These are phyloP conservation scores for Tephrocybe rancida DNA, from an alignment of 768 basidiomycete species.

Conservation along the genomic window DNA sequence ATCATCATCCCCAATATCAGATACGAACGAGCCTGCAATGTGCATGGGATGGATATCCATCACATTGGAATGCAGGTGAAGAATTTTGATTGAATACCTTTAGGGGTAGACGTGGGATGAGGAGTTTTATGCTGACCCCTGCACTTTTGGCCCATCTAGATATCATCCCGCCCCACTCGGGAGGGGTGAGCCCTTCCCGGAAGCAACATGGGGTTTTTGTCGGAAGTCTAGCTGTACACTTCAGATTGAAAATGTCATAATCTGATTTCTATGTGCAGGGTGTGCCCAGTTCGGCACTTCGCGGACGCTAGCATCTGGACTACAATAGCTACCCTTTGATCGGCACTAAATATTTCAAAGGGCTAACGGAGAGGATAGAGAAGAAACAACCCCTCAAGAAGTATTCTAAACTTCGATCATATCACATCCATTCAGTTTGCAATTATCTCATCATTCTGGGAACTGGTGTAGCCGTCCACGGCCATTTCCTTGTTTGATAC, in stretches of 20 bases:
- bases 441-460: no score
- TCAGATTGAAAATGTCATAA: neutral
- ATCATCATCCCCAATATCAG: constrained; percentile 21
- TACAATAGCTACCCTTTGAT: constrained; percentile 24
- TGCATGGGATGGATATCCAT: no score
- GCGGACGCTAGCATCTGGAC: constrained; percentile 24
- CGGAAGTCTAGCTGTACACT: constrained; percentile 22
- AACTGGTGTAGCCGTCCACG: neutral
- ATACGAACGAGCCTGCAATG: constrained; percentile 13
- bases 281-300: constrained; percentile 28
- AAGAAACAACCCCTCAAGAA: constrained; percentile 20
- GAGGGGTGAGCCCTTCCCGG: constrained; percentile 17
- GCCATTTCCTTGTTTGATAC: neutral
- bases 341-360: constrained; percentile 28
- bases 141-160: constrained; percentile 26
- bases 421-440: no score
- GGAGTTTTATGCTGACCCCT: constrained; percentile 26
- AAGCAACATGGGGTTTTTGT: constrained; percentile 37
- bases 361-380: constrained; percentile 26
- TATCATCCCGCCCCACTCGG: constrained; percentile 26
- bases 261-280: constrained; percentile 6
- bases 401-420: constrained; percentile 1
- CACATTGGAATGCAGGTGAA: no score
- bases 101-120: constrained; percentile 33
- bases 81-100: no score